Evolutionary conservation across 163 green algal genomes (phyloP), one percentile per base, ranked within the genome.

Genomic region (Chlorella variabilis): DNA sequence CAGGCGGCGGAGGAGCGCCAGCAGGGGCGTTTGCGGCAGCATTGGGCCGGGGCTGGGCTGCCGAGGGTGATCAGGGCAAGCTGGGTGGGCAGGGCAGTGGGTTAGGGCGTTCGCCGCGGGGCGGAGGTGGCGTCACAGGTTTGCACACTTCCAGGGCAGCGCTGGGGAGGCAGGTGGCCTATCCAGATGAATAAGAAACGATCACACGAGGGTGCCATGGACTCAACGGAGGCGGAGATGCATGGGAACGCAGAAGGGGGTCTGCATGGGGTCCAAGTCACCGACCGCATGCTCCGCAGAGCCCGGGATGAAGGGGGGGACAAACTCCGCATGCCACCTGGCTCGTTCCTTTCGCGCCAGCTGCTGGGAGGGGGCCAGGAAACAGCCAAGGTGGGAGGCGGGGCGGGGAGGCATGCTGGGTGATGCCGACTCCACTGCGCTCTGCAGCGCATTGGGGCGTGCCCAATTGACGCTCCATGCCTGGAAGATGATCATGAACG

Each of bases 1-100:
- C 41, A 88, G 73, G 31, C 79, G 73, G 15, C 79, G 65, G 29
- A 88, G 63, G 17, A 88, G 54, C 48, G 63, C 49, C 65, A 86
- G 63, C 17, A 88, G 70, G 18, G 79, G 45, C 39, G 81, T 77
- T n/a, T 81, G 70, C 13, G 67, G 38, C 17, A 79, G 3, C 68
- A 85, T 85, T 39, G 18, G 34, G 41, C 6, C 36, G 23, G 23
- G 3, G 1, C 21, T 23, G 2, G 59, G 2, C 4, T 31, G 20
- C 29, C n/a, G 45, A 34, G 4, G 17, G 27, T 31, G 34, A 49
- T n/a, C 27, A 6, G 29, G 45, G 45, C 45, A 54, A 54, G n/a
- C n/a, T n/a, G n/a, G n/a, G n/a, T n/a, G n/a, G n/a, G n/a, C n/a
- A n/a, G n/a, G n/a, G n/a, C n/a, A n/a, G n/a, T n/a, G n/a, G n/a